A percentile compares a stretch with the other conserved stretches of the same genome.
phyloP scores from a whole-genome alignment of 768 basidiomycete genomes.

The Suillus weaverae region DNA sequence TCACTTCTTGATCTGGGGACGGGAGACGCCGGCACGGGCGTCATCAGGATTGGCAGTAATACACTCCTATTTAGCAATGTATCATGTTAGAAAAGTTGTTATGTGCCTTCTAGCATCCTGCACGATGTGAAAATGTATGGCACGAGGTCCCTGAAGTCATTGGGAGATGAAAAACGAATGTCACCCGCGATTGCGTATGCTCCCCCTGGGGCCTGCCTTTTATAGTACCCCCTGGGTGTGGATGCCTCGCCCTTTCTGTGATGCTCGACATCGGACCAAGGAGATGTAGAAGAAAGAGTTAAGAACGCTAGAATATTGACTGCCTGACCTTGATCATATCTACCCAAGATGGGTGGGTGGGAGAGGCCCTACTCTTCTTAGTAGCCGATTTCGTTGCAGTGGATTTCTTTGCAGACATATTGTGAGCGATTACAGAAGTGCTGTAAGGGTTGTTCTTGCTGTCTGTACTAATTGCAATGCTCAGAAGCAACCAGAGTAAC shows the following conservation, averaged over 20 bases:
- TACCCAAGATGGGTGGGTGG: slow-evolving; percentile 55
- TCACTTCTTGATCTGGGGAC: slow-evolving; percentile 92
- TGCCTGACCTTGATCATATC: slow-evolving; percentile 79
- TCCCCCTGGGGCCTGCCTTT: slow-evolving; percentile 44
- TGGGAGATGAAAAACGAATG: neutral
- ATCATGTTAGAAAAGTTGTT: neutral
- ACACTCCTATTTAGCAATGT: slow-evolving; percentile 64
- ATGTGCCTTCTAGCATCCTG: too few relatives aligned
- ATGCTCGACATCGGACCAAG: slow-evolving; percentile 9
- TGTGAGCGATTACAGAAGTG: slow-evolving; percentile 17
- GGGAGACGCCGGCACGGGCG: slow-evolving; percentile 80
- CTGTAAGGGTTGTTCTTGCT: slow-evolving; percentile 18
- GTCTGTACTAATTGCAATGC: slow-evolving; percentile 14
- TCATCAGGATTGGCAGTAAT: slow-evolving; percentile 74
- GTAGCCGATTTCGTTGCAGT: slow-evolving; percentile 45
- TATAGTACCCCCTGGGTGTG: slow-evolving; percentile 26
- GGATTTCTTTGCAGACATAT: slow-evolving; percentile 46
- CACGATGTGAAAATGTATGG: neutral
- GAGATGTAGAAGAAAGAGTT: slow-evolving; percentile 17
- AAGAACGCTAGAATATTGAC: slow-evolving; percentile 13
- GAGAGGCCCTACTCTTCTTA: slow-evolving; percentile 32
- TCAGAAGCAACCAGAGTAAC: slow-evolving; percentile 17
- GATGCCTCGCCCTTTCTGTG: slow-evolving; percentile 8
- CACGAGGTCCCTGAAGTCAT: neutral
- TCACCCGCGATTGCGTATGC: slow-evolving; percentile 8